Evolutionary conservation across 257 asterid species (phyloP).

Genomic region (Echites panduratus): DNA sequence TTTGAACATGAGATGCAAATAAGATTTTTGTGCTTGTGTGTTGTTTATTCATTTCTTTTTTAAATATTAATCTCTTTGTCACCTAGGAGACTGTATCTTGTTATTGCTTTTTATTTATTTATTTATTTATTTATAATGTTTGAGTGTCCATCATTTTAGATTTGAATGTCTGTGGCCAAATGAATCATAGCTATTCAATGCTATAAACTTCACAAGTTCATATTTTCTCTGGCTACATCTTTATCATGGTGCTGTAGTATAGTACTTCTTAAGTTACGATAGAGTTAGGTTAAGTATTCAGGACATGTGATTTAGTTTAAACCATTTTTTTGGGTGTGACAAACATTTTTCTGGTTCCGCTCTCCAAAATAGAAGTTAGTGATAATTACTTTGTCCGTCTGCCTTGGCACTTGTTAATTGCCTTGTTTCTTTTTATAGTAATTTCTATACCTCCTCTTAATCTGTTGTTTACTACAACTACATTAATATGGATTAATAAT

Average conservation of each 20-base stretch:
- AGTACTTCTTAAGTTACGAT: neutral
- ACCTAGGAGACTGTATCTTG: no score
- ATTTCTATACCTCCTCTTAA: neutral
- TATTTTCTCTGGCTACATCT: neutral
- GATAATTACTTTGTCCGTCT: neutral
- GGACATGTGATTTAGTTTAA: neutral
- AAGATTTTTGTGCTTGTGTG: neutral
- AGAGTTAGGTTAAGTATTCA: neutral
- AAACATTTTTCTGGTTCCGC: neutral
- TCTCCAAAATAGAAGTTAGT: neutral
- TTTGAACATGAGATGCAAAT: neutral
- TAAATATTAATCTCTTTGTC: no score
- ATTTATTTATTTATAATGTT: no score
- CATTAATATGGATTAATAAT: neutral
- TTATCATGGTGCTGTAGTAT: neutral
- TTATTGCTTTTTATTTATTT: no score
- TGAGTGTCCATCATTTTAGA: neutral
- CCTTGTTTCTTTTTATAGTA: neutral
- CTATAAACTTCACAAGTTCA: neutral
- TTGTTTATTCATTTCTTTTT: no score
- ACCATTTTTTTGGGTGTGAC: neutral
- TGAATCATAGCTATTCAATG: neutral
- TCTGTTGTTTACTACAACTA: neutral
- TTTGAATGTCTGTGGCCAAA: neutral
- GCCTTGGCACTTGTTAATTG: neutral